Base-by-base conservation (phyloP, 2,329 filamentous ascomycete species). In the Scortechinia acanthostroma region DNA sequence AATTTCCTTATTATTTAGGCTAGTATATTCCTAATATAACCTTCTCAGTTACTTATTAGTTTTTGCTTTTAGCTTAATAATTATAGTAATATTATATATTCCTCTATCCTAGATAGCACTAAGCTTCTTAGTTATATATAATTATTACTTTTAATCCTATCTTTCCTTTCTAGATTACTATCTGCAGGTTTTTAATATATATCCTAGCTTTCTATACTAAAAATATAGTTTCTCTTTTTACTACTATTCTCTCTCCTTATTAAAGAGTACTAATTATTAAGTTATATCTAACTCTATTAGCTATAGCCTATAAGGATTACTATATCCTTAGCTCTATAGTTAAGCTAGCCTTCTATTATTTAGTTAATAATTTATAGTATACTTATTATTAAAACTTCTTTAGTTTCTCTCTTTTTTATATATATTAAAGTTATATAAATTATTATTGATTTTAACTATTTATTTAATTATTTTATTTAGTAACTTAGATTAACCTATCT, bases 271-370 rank as follows among this genome's bases (percentile, higher is more conserved):
- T 10, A 30, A 30, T n/a, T 30, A n/a, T n/a, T 30, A n/a, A 10
- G 25, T 30, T 10, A n/a, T n/a, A 30, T 30, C 25, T n/a, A 30
- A n/a, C 25, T 30, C 25, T n/a, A 30, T 30, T 30, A n/a, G 25
- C n/a, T n/a, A n/a, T 30, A n/a, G 25, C 25, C 25, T n/a, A 30
- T 30, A 30, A n/a, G 25, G 25, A 30, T 30, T n/a, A 10, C n/a
- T n/a, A n/a, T 30, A 30, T n/a, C 25, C 25, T 30, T 30, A n/a
- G 25, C 25, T 30, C n/a, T n/a, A n/a, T 30, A n/a, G 25, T 30
- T 30, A n/a, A 30, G 25, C 25, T 30, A n/a, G 25, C 25, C 25
- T 10, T 30, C n/a, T 30, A n/a, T 30, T n/a, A 30, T 30, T 30
- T 30, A n/a, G n/a, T 30, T n/a, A n/a, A n/a, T 30, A 30, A n/a